Evolutionary conservation across 2,329 filamentous ascomycete species (phyloP).

Genomic region (Coniochaeta prunicola): DNA sequence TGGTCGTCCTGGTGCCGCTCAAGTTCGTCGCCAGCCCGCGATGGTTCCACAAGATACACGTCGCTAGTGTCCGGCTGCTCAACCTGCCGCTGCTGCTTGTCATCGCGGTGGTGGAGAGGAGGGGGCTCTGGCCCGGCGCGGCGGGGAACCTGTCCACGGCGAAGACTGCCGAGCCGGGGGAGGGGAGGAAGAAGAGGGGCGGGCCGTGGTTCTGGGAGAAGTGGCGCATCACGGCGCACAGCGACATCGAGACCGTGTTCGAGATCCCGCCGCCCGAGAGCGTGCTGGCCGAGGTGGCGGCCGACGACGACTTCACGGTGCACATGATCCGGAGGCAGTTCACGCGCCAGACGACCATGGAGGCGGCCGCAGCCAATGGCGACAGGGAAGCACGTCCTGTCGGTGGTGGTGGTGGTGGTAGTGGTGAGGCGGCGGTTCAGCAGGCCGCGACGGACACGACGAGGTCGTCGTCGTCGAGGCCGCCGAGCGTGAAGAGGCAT

Average conservation of each 20-base stretch:
- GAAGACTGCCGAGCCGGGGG: conserved; percentile 5
- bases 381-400: neutral
- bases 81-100: conserved; percentile 69
- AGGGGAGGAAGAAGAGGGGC: neutral
- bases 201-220: conserved; percentile 54
- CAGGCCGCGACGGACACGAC: neutral
- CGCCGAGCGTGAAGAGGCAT: neutral
- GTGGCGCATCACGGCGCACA: conserved; percentile 62
- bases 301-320: conserved; percentile 51
- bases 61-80: conserved; percentile 64
- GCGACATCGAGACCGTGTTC: conserved; percentile 67
- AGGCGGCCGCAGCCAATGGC: conserved; percentile 10
- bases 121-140: conserved; percentile 52
- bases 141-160: conserved; percentile 6
- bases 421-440: conserved; percentile 8
- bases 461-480: neutral
- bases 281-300: conserved; percentile 48
- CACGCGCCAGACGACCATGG: conserved; percentile 34
- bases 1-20: conserved; percentile 66
- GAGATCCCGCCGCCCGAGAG: conserved; percentile 60
- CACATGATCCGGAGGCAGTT: conserved; percentile 53
- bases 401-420: conserved; percentile 3
- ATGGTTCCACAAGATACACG: conserved; percentile 89
- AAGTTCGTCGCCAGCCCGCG: conserved; percentile 72
- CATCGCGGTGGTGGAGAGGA: conserved; percentile 65